Conservation (phyloP, 495 filamentous ascomycete genomes). For the Penicillium soppii region DNA sequence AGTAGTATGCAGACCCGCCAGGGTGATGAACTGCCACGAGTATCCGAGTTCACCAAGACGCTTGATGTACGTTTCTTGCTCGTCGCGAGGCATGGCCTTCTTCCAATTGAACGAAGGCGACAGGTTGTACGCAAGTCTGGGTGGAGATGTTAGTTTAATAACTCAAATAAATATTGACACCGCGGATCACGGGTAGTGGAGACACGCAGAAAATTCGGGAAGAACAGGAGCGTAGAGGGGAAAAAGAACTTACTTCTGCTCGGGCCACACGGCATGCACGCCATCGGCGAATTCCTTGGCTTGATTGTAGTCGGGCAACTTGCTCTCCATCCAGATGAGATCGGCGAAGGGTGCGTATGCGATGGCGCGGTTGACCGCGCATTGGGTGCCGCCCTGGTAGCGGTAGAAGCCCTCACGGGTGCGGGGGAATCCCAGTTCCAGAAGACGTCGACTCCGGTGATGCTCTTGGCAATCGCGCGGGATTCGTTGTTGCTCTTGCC, state of each 20-base stretch:
- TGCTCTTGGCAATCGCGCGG: constrained; percentile 74
- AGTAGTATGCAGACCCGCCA: constrained; percentile 95
- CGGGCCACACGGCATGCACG: constrained; percentile 91
- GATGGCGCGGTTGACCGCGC: constrained; percentile 85
- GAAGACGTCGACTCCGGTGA: constrained; percentile 79
- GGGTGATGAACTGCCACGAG: constrained; percentile 99
- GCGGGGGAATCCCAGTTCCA: constrained; percentile 93
- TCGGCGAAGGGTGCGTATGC: constrained; percentile 94
- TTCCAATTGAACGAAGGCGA: constrained; percentile 99
- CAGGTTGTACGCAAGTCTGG: constrained; percentile 90
- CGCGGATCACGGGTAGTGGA: neutral
- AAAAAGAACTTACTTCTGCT: constrained; percentile 79
- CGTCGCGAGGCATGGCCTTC: constrained; percentile 85
- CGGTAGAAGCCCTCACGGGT: constrained; percentile 95
- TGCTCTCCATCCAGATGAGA: constrained; percentile 99
- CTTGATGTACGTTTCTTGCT: constrained; percentile 96
- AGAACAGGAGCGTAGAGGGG: neutral
- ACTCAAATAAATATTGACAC: neutral
- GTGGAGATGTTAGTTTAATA: constrained; percentile 3
- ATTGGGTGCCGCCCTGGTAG: constrained; percentile 86
- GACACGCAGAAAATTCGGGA: neutral
- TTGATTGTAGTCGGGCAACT: constrained; percentile 88
- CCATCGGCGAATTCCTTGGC: constrained; percentile 93
- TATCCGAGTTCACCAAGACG: constrained; percentile 86
- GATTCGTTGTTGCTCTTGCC: constrained; percentile 87